Percentiles rank a stretch among this genome's conserved stretches.
Evolutionary conservation across 768 basidiomycete species (phyloP).

Genomic region (Lactarius deliciosus): DNA sequence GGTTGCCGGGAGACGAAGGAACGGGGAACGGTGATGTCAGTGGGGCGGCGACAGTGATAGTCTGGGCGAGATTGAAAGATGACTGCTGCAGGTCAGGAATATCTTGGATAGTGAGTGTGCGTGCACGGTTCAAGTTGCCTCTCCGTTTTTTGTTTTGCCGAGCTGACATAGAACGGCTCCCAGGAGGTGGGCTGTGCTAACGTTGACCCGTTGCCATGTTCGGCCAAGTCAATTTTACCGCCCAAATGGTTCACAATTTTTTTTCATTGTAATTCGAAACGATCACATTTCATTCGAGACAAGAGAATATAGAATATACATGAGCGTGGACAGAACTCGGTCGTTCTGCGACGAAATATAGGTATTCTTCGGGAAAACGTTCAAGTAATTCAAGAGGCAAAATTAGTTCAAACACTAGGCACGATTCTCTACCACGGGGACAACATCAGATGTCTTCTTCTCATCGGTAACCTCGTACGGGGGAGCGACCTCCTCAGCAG

Average conservation of each 20-base stretch:
- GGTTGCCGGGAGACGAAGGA: conserved; percentile 1
- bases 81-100: neutral
- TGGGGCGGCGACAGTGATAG: neutral
- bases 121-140: conserved; percentile 55
- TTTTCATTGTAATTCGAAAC: neutral
- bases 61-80: neutral
- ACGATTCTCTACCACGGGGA: neutral
- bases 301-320: conserved; percentile 8
- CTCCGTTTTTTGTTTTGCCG: conserved; percentile 66
- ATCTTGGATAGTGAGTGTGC: conserved; percentile 51
- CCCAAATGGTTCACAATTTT: too few species aligned
- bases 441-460: conserved; percentile 2
- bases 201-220: conserved; percentile 9
- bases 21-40: conserved; percentile 8
- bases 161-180: conserved; percentile 46
- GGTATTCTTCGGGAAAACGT: neutral
- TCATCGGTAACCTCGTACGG: conserved; percentile 11
- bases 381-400: neutral
- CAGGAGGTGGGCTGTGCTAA: conserved; percentile 8
- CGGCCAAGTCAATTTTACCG: neutral
- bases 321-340: neutral
- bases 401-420: neutral
- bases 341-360: neutral
- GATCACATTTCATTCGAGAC: neutral
- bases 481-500: conserved; percentile 22